Conservation (phyloP, 768 basidiomycete genomes). For the Rhodotorula kratochvilovae region DNA sequence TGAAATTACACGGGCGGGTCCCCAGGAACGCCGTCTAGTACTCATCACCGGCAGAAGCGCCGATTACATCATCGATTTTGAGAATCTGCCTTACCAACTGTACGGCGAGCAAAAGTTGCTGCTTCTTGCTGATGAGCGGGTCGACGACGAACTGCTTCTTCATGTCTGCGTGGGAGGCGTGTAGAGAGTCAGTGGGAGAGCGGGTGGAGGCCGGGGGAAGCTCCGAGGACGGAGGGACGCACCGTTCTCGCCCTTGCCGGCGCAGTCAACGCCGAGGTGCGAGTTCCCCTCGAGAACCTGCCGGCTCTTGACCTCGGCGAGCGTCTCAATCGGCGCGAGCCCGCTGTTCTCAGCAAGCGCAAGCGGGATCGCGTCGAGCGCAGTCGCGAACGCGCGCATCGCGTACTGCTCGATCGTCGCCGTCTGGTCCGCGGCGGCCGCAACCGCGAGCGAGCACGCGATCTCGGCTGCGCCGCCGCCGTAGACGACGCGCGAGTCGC, state of each 20-base stretch:
- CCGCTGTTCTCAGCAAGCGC: slow-evolving; percentile 98
- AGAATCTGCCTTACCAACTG: slow-evolving; percentile 55
- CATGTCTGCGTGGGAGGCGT: slow-evolving; percentile 65
- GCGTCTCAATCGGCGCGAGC: slow-evolving; percentile 87
- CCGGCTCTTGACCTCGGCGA: slow-evolving; percentile 89
- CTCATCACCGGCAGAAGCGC: not conserved
- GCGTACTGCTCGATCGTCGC: slow-evolving; percentile 98
- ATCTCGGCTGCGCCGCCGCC: slow-evolving; percentile 98
- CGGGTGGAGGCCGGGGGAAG: too few species aligned
- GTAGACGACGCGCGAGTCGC: slow-evolving; percentile 94
- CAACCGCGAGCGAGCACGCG: slow-evolving; percentile 84
- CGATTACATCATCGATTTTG: not conserved
- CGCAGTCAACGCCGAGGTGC: slow-evolving; percentile 86
- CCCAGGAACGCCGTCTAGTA: not conserved
- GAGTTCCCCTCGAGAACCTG: slow-evolving; percentile 83
- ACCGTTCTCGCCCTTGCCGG: slow-evolving; percentile 81
- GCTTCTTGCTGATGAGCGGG: slow-evolving; percentile 92
- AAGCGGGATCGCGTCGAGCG: slow-evolving; percentile 88
- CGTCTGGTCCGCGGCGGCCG: slow-evolving; percentile 94
- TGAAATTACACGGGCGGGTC: not conserved
- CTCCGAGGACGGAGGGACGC: slow-evolving; percentile 44
- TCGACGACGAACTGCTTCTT: slow-evolving; percentile 95
- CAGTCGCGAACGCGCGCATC: slow-evolving; percentile 97
- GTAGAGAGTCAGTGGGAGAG: not conserved
- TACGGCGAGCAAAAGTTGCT: slow-evolving; percentile 94